Evolutionary conservation across 1,139 yeast species (phyloP), one percentile per base, ranked within the genome.

Genomic region (Yamadazyma kanchanaburiensis): DNA sequence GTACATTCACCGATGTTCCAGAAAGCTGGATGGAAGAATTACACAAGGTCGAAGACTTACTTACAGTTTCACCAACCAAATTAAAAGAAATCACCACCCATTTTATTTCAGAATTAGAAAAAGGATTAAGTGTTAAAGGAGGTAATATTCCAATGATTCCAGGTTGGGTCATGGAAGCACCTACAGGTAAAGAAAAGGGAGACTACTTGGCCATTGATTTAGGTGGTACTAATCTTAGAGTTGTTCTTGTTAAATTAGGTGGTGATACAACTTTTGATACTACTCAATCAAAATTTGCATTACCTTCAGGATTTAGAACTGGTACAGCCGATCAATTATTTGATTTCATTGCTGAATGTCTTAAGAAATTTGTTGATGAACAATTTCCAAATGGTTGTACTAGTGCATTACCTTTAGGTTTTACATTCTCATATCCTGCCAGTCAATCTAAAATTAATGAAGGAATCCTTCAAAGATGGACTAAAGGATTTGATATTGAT

Each of bases 101-200:
- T 52, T 69, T 60, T 45, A 48, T 64, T 29, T 37, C 47, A 23
- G 97, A 91, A 64, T 76, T 91, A 50, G 76, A 80, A 38, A 84
- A 83, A 59, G 94, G 95, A 32, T 70, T 85, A 42, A 71, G 87
- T 35, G 76, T 77, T 54, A 49, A 64, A 30, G 94, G 94, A 28
- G 91, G 94, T 35, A 82, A 81, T 58, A 84, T 86, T 51, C 97
- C 97, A 37, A 91, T 89, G 98, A 87, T 83, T 52, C 95, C 95
- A 25, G 86, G 94, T 40, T 89, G 96, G 96, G 96, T 89, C 32
- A 70, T 87, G 74, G 94, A 84, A 50, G 81, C 69, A 69, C 97
- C 98, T 39, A 81, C 94, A 27, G 97, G 97, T 48, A 63, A 77
- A 44, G 98, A 91, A 60, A 72, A 70, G 26, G 98, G 98, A 43